Evolutionary conservation across 1,284 basidiomycete species (phyloP).

Genomic region (Sporisorium scitamineum): DNA sequence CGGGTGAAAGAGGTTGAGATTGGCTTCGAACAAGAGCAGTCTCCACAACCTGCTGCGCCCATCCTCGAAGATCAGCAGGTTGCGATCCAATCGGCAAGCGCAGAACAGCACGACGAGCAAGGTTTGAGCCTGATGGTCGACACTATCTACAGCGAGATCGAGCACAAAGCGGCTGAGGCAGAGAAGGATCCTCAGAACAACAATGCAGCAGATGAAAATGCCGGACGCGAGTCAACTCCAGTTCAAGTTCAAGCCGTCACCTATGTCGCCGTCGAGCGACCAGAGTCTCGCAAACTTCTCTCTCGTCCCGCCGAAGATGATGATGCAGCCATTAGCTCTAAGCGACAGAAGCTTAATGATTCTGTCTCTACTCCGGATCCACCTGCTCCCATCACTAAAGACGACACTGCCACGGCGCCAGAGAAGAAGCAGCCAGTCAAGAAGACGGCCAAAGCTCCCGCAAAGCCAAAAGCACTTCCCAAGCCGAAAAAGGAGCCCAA

Average conservation of each 20-base stretch:
- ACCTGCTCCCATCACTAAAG: neutral
- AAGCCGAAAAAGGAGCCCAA: conserved; percentile 21
- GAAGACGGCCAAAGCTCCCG: neutral
- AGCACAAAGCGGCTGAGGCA: neutral
- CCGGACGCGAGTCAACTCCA: neutral
- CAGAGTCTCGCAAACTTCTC: neutral
- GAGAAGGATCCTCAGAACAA: neutral
- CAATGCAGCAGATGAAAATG: neutral
- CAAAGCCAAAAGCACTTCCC: conserved; percentile 3
- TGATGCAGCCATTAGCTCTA: neutral
- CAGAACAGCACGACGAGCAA: neutral
- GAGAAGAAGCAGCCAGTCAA: conserved; percentile 1
- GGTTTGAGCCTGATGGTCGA: neutral
- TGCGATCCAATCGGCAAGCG: neutral
- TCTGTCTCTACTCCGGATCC: neutral
- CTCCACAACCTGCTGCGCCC: neutral
- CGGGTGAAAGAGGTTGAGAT: neutral
- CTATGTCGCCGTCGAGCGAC: neutral
- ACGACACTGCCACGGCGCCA: neutral
- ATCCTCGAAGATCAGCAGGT: neutral
- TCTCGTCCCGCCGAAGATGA: conserved; percentile 11
- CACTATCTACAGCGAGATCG: neutral
- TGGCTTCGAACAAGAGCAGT: neutral
- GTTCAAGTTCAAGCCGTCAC: neutral
- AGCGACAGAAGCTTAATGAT: conserved; percentile 16